Evolutionary conservation across 2,329 filamentous ascomycete species (phyloP).

Genomic region (Helotiales sp.): DNA sequence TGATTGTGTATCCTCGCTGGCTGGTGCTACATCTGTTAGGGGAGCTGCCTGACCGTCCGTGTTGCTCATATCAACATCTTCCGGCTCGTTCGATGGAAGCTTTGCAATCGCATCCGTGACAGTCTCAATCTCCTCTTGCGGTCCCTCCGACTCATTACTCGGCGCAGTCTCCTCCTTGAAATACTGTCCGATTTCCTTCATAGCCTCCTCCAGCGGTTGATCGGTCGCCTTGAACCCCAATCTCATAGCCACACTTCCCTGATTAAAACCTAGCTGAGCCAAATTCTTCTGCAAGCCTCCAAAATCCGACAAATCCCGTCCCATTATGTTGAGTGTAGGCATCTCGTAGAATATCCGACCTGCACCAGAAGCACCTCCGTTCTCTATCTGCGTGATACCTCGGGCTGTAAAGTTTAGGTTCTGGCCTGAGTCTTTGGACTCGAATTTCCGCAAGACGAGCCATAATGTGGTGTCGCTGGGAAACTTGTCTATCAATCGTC

Average conservation of each 20-base stretch:
- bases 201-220: slow-evolving; percentile 81
- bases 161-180: slow-evolving; percentile 55
- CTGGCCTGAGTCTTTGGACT: slow-evolving; percentile 64
- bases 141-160: slow-evolving; percentile 27
- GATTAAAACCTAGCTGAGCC: slow-evolving; percentile 84
- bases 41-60: slow-evolving; percentile 3
- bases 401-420: slow-evolving; percentile 84
- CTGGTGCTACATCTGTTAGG: slow-evolving; percentile 11
- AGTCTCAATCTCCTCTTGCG: slow-evolving; percentile 13
- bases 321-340: slow-evolving; percentile 83
- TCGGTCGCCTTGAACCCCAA: slow-evolving; percentile 78
- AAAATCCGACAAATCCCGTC: slow-evolving; percentile 76
- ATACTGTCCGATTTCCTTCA: slow-evolving; percentile 78
- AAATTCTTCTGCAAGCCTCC: slow-evolving; percentile 87
- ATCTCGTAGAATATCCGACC: slow-evolving; percentile 88
- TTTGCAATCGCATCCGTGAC: slow-evolving; percentile 31
- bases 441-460: slow-evolving; percentile 88
- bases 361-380: slow-evolving; percentile 54
- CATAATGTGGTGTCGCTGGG: slow-evolving; percentile 87
- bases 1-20: slow-evolving; percentile 13
- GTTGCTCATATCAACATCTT: slow-evolving; percentile 20
- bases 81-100: slow-evolving; percentile 22
- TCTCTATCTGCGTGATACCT: slow-evolving; percentile 68
- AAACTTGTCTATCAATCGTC: slow-evolving; percentile 81
- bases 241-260: slow-evolving; percentile 78